A percentile compares a stretch with the other conserved stretches of the same genome.
phyloP scores from a whole-genome alignment of 176 grass and related monocot genomes.

The Ananas comosus region DNA sequence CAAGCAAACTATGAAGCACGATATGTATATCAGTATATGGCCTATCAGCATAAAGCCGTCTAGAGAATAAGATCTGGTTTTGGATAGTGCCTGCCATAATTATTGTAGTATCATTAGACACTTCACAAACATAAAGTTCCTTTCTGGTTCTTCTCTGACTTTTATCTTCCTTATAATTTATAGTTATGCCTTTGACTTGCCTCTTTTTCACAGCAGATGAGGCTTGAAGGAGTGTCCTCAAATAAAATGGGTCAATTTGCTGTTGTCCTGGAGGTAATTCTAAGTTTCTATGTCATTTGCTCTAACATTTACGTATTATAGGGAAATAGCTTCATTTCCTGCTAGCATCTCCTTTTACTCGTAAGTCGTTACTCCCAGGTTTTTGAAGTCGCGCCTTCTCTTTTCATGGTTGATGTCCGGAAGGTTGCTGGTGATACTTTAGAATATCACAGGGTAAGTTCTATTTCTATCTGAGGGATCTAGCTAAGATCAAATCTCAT shows the following conservation, averaged over 20 bases:
- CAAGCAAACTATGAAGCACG: background rate
- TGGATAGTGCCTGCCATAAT: too few species aligned
- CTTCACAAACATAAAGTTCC: too few species aligned
- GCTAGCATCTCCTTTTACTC: slow-evolving; percentile 9
- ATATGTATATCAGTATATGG: too few species aligned
- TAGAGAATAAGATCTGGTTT: too few species aligned
- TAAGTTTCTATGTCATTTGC: slow-evolving; percentile 9
- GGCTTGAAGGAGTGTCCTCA: slow-evolving; percentile 55
- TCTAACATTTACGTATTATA: background rate
- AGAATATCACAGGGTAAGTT: slow-evolving; percentile 88
- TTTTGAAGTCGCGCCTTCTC: slow-evolving; percentile 87
- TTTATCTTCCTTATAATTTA: slow-evolving; percentile 7
- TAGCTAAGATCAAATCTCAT: background rate
- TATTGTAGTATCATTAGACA: too few species aligned
- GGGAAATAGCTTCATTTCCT: background rate
- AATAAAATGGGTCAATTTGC: slow-evolving; percentile 62
- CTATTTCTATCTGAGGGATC: background rate
- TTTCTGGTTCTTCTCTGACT: background rate
- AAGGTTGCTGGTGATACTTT: slow-evolving; percentile 86
- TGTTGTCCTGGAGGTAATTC: slow-evolving; percentile 81
- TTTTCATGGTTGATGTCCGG: slow-evolving; percentile 96
- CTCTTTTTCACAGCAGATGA: slow-evolving; percentile 39
- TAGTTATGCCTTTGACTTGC: background rate
- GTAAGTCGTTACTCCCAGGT: slow-evolving; percentile 38
- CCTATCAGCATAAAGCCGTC: too few species aligned